A percentile compares a stretch with the other conserved stretches of the same genome.
Evolutionary conservation across 352 stramenopile genomes (phyloP).

Genomic region (Phytophthora kernoviae): DNA sequence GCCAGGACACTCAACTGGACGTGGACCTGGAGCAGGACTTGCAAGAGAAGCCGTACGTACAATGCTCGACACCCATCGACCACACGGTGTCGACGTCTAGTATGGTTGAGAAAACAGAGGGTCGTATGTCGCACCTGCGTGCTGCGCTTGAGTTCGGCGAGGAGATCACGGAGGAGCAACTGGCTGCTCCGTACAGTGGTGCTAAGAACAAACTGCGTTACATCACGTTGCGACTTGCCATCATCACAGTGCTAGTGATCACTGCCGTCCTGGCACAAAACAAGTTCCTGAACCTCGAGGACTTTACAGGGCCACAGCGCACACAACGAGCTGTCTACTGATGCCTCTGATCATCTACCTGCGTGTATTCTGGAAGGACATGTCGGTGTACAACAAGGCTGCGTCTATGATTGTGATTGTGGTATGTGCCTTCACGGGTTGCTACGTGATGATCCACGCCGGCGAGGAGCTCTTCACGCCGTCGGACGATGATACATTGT

Average conservation of each 20-base stretch:
- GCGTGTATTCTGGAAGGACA: conserved; percentile 25
- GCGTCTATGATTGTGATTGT: conserved; percentile 21
- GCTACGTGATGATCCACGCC: conserved; percentile 24
- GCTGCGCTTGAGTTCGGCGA: conserved; percentile 32
- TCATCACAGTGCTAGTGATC: conserved; percentile 38
- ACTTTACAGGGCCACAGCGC: conserved; percentile 37
- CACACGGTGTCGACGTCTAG: conserved; percentile 4
- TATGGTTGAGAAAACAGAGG: conserved; percentile 9
- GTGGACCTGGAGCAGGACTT: conserved; percentile 18
- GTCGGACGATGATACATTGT: conserved; percentile 7
- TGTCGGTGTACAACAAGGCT: conserved; percentile 30
- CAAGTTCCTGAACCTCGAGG: conserved; percentile 37
- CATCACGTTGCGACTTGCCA: conserved; percentile 30
- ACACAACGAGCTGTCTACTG: conserved; percentile 52
- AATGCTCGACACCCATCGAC: conserved; percentile 22
- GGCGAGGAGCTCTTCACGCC: conserved; percentile 16
- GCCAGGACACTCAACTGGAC: conserved; percentile 10
- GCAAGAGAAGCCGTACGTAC: conserved; percentile 21
- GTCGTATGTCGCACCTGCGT: conserved; percentile 14
- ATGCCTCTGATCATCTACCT: conserved; percentile 36
- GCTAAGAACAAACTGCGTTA: conserved; percentile 35
- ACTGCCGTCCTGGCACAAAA: conserved; percentile 35
- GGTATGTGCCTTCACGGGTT: conserved; percentile 20
- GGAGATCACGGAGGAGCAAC: conserved; percentile 25
- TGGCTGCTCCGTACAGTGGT: conserved; percentile 10